Evolutionary conservation across 1,139 yeast genomes (phyloP).

Genomic region (Kodamaea sp.): DNA sequence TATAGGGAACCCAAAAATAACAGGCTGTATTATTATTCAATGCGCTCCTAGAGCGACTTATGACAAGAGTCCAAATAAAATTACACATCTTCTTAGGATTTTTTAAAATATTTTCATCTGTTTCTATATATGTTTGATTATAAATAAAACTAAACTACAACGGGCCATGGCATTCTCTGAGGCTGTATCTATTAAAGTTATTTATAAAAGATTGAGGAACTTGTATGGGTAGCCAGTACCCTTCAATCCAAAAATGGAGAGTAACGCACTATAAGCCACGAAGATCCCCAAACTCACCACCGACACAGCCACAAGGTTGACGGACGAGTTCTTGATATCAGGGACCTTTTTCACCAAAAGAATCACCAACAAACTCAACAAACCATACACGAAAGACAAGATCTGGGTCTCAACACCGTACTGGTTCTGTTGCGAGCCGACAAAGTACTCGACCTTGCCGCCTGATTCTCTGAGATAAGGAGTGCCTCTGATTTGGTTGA

Average conservation of each 20-base stretch:
- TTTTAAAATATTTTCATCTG: too few relatives aligned
- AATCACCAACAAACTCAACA: conserved; percentile 51
- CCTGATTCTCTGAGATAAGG: conserved; percentile 64
- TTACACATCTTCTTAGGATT: too few relatives aligned
- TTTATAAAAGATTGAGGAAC: conserved; percentile 31
- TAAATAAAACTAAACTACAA: too few relatives aligned
- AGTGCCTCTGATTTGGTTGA: conserved; percentile 76
- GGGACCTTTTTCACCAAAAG: conserved; percentile 53
- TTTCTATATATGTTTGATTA: too few relatives aligned
- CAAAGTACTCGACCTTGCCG: conserved; percentile 63
- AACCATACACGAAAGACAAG: conserved; percentile 62
- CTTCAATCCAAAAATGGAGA: conserved; percentile 58
- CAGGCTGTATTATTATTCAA: too few relatives aligned
- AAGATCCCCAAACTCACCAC: conserved; percentile 43
- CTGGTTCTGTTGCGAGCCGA: conserved; percentile 70
- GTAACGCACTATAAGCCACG: conserved; percentile 53
- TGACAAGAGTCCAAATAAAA: too few relatives aligned
- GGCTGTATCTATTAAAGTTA: too few relatives aligned
- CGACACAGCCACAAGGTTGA: conserved; percentile 46
- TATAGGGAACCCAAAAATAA: too few relatives aligned
- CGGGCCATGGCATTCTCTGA: too few relatives aligned
- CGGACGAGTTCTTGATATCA: conserved; percentile 39
- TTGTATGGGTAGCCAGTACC: conserved; percentile 63
- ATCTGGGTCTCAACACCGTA: conserved; percentile 83
- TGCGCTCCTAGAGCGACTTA: too few relatives aligned